Conservation (phyloP, 345 rosid genomes). For the Moringa oleifera region DNA sequence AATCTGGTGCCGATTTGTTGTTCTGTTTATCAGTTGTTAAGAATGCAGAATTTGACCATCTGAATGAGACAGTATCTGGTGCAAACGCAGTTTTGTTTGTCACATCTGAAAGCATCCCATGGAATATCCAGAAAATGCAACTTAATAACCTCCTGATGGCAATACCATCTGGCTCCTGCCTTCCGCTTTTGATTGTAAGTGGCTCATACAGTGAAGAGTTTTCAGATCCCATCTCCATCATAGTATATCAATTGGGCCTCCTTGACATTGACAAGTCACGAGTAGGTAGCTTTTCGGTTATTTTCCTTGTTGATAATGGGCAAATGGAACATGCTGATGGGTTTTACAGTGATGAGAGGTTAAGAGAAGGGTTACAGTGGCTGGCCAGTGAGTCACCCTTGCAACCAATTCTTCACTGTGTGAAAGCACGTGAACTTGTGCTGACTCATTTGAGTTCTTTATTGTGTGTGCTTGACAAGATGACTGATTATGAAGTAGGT, state of each 20-base stretch:
- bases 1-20: conserved; percentile 32
- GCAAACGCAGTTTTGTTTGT: conserved; percentile 79
- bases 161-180: conserved; percentile 56
- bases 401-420: conserved; percentile 55
- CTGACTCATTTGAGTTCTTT: conserved; percentile 46
- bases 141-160: conserved; percentile 54
- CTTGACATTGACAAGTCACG: conserved; percentile 58
- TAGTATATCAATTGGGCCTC: conserved; percentile 53
- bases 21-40: conserved; percentile 75
- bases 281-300: conserved; percentile 42
- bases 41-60: conserved; percentile 32
- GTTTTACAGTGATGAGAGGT: conserved; percentile 60
- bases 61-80: conserved; percentile 42
- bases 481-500: conserved; percentile 37
- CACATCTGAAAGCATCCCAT: conserved; percentile 52
- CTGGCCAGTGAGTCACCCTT: conserved; percentile 66
- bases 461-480: conserved; percentile 42
- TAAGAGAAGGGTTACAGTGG: conserved; percentile 83
- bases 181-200: conserved; percentile 75
- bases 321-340: conserved; percentile 32
- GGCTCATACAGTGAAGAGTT: conserved; percentile 34
- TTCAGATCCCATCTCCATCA: conserved; percentile 35
- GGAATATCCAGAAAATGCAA: conserved; percentile 52
- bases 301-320: conserved; percentile 50
- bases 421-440: conserved; percentile 53